A percentile compares a stretch with the other conserved stretches of the same genome.
Conservation (phyloP, 1,284 basidiomycete species). For the Ceratobasidium theobromae region DNA sequence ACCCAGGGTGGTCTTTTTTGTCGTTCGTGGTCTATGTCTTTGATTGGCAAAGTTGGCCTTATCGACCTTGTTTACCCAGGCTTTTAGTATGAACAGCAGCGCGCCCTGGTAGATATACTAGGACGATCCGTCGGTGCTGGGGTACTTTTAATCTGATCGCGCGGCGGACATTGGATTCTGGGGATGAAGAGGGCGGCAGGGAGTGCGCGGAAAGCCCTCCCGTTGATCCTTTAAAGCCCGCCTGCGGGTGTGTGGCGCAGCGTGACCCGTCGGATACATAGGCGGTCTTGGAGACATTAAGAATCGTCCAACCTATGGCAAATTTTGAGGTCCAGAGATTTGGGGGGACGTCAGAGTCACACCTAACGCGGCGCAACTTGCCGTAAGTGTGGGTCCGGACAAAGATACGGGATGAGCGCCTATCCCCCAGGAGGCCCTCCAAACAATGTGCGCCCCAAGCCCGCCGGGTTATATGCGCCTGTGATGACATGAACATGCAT, state of each 20-base stretch:
- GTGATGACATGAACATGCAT: not conserved
- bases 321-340: slow-evolving; percentile 12
- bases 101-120: too few species aligned
- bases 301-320: not conserved
- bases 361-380: slow-evolving; percentile 27
- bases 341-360: slow-evolving; percentile 13
- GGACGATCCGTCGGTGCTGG: too few species aligned
- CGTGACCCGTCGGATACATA: slow-evolving; percentile 19
- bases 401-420: not conserved
- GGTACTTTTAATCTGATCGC: too few species aligned
- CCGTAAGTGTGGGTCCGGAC: not conserved
- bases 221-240: slow-evolving; percentile 14
- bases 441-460: not conserved
- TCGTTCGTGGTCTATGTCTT: not conserved
- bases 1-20: not conserved
- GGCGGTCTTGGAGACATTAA: not conserved
- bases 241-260: slow-evolving; percentile 9
- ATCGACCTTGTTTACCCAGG: not conserved
- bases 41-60: not conserved
- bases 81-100: not conserved
- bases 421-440: not conserved
- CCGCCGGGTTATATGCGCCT: not conserved
- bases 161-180: too few species aligned
- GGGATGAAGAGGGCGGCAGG: too few species aligned
- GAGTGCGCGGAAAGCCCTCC: not conserved